Base-by-base conservation (phyloP, 1,284 basidiomycete species). In the Prillingera fragicola region DNA sequence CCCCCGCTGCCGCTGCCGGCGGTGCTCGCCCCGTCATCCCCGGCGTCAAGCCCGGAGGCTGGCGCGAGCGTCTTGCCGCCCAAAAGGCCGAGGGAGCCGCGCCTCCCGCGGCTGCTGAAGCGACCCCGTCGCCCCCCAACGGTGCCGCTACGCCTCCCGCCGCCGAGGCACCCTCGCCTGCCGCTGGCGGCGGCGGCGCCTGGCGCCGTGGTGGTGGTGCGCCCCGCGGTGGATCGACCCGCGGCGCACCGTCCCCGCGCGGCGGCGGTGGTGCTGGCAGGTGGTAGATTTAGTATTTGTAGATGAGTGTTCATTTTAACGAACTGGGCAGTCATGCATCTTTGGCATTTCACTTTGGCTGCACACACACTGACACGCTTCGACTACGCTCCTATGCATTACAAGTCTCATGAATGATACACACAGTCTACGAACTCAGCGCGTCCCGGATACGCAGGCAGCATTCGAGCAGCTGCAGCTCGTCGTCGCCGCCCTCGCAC, bases 401-500 rank as follows among this genome's bases (percentile, higher is more conserved):
- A n/a, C n/a, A n/a, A n/a, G n/a, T n/a, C n/a, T n/a, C n/a, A n/a
- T n/a, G n/a, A n/a, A n/a, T n/a, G n/a, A n/a, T n/a, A n/a, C n/a
- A n/a, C n/a, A n/a, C n/a, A n/a, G n/a, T n/a, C n/a, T n/a, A n/a
- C n/a, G n/a, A n/a, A n/a, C n/a, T n/a, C 60, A 69, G 69, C 5
- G 81, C 81, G 56, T 84, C 88, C 64, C 83, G 77, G 15, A 95
- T 75, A 29, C 81, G 78, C 41, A 96, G 70, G 28, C 81, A 89
- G 39, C 90, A 82, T 60, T 94, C 87, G 17, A 98, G 73, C 38
- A 91, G 80, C 82, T 95, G 96, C 28, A 99, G 74, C 69, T 96
- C 91, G 70, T 99, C 95, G 60, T 98, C 94, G n/a, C 88, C 92
- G 2, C 95, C 95, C 59, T 98, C 94, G 53, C 86, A 89, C 13